phyloP scores from a whole-genome alignment of 768 basidiomycete genomes.

The Tubosaeta brunneosetosa region DNA sequence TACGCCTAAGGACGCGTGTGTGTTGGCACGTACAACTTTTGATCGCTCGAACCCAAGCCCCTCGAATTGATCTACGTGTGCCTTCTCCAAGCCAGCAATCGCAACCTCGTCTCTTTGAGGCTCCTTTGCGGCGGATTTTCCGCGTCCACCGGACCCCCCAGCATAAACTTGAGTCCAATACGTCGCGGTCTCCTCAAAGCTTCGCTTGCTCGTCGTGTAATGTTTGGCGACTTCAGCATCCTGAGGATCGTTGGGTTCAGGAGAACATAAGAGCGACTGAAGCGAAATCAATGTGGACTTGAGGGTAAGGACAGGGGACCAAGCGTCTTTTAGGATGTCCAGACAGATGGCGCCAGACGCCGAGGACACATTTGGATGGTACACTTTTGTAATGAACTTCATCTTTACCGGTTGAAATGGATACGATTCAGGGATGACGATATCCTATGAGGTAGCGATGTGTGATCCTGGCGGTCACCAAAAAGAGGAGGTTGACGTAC shows the following conservation, averaged over 20 bases:
- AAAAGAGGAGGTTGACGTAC: conserved; percentile 44
- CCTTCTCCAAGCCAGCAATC: conserved; percentile 76
- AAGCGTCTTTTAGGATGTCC: conserved; percentile 83
- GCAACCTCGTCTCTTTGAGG: conserved; percentile 45
- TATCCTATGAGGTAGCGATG: conserved; percentile 54
- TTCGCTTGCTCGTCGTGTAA: conserved; percentile 80
- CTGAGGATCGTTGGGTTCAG: conserved; percentile 94
- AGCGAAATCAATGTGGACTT: conserved; percentile 95
- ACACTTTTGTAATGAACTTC: conserved; percentile 97
- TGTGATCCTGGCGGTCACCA: not conserved
- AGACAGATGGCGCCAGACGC: conserved; percentile 94
- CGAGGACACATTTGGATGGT: conserved; percentile 94
- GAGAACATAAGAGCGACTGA: conserved; percentile 87
- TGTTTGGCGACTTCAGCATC: conserved; percentile 98
- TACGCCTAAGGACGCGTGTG: not conserved
- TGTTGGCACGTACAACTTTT: conserved; percentile 69
- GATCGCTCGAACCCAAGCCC: conserved; percentile 73
- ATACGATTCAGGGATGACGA: conserved; percentile 86
- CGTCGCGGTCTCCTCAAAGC: conserved; percentile 88
- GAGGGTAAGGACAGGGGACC: conserved; percentile 92
- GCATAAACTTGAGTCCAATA: conserved; percentile 96
- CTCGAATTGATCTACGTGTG: conserved; percentile 82
- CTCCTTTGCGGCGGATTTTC: conserved; percentile 30
- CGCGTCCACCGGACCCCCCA: conserved; percentile 55
- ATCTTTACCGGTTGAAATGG: conserved; percentile 96